Base-by-base conservation (phyloP, 139 green algal genomes). In the Raphidocelis subcapitata region DNA sequence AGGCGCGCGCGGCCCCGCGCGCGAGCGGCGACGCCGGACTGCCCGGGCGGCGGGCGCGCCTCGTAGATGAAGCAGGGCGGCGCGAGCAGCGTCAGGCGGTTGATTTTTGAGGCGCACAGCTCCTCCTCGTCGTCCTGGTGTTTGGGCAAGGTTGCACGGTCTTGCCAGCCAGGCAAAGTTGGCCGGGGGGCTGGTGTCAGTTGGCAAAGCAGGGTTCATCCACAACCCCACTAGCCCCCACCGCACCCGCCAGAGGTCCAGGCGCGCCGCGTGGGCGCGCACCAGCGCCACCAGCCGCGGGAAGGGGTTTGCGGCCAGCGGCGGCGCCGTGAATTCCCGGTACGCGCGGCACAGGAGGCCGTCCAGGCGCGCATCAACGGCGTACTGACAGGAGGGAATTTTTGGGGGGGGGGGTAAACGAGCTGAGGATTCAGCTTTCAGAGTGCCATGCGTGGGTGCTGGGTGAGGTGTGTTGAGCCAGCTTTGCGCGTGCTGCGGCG, bases 251-350 rank as follows among this genome's bases (percentile, higher is more conserved):
- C 61, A 77, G 29, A 77, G 49, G 60, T 77, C 70, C 31, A 77
- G 32, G 0, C 61, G 33, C 28, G 70, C 70, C 36, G 70, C 70
- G 52, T 77, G 62, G 35, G 60, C 70, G 0, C 70, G n/a, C 41
- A 87, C 59, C n/a, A 84, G 52, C 67, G 83, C 69, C 47, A 87
- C 44, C n/a, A 87, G 71, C 46, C 65, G 46, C 24, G 77, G 78
- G 74, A 64, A 87, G 29, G 82, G 82, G 57, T 87, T 87, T 41
- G 76, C 28, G 14, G 82, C 71, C 77, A 83, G 59, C 12, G 82
- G 82, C 15, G 82, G 82, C 20, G 79, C 46, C 3, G 75, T 80
- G 32, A 87, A 24, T 52, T 37, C 29, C 23, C 18, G 37, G 55
- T 70, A 77, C 16, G 61, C 3, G 33, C 49, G 60, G 44, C 60